Conservation (phyloP, 1,139 yeast genomes). For the Hyphopichia pseudoburtonii region DNA sequence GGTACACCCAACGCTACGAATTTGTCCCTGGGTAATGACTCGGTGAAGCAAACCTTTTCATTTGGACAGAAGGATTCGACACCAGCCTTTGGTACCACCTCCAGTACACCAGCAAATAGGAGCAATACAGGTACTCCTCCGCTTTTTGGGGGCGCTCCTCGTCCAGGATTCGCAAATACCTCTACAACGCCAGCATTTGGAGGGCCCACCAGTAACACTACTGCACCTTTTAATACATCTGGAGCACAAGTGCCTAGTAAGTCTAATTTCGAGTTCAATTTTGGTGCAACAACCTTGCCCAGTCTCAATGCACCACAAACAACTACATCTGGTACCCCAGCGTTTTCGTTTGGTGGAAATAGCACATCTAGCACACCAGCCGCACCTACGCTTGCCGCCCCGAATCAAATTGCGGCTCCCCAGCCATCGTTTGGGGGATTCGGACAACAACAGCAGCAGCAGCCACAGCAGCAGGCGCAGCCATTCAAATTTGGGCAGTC, state of each 20-base stretch:
- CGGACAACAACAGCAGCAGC: background rate
- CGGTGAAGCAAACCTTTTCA: slow-evolving; percentile 7
- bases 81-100: background rate
- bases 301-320: slow-evolving; percentile 1
- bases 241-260: background rate
- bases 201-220: background rate
- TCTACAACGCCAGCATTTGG: background rate
- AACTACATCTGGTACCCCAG: slow-evolving; percentile 1
- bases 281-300: slow-evolving; percentile 6
- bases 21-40: background rate
- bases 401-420: background rate
- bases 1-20: too few relatives aligned
- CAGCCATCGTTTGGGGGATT: slow-evolving; percentile 1
- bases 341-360: slow-evolving; percentile 3
- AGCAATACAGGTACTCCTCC: background rate
- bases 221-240: background rate
- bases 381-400: slow-evolving; percentile 6
- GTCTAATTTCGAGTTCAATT: slow-evolving; percentile 5
- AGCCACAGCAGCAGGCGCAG: slow-evolving; percentile 2
- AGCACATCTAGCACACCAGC: slow-evolving; percentile 3
- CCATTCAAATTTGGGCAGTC: slow-evolving; percentile 10
- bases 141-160: background rate
- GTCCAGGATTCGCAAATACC: background rate
- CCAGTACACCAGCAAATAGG: background rate
- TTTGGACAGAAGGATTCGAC: slow-evolving; percentile 7